Base-by-base conservation (phyloP, 2,329 filamentous ascomycete species). In the Cytospora piceicola region DNA sequence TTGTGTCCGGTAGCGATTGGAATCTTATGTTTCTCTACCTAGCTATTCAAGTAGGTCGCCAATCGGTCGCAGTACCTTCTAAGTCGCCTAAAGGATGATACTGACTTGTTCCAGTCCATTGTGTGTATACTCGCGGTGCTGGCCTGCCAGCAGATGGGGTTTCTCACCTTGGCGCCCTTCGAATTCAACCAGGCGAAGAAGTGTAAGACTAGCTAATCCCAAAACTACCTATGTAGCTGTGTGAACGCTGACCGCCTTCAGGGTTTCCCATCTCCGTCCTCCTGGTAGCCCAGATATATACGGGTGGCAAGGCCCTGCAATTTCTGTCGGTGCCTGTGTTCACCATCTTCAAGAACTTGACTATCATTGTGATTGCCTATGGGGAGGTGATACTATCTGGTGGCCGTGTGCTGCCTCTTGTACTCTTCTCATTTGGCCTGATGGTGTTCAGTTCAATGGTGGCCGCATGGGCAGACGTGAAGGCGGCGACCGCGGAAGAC, bases 291-390 rank as follows among this genome's bases (percentile, higher is more conserved):
- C 98, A 98, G 94, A 98, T 98, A 79, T 99, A 98, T 81, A 98
- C 95, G 60, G 90, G 92, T 73, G 94, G 92, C 73, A 97, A 97
- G 82, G 93, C 95, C n/a, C 87, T 99, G 51, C 93, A 97, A 79
- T 98, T 90, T 79, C 90, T 99, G 68, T 97, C 94, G 34, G 96
- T 99, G 63, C 95, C 95, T 24, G 95, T 99, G 24, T 99, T 98
- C 81, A 99, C 95, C 64, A 99, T 99, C 77, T 99, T 98, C 87
- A 99, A 99, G 86, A 99, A 99, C 81, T 80, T 99, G 82, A 97
- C 95, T 67, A 99, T 96, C 77, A 98, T 98, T 74, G 88, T 97
- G 70, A 98, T 97, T 74, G 95, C 95, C 64, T 99, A 99, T 72
- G 95, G 95, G 71, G 95, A 99, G 81, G 94, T 98, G 27, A 85